Evolutionary conservation across 768 basidiomycete species (phyloP), one percentile per base, ranked within the genome.

Genomic region (Gloeostereum incarnatum): DNA sequence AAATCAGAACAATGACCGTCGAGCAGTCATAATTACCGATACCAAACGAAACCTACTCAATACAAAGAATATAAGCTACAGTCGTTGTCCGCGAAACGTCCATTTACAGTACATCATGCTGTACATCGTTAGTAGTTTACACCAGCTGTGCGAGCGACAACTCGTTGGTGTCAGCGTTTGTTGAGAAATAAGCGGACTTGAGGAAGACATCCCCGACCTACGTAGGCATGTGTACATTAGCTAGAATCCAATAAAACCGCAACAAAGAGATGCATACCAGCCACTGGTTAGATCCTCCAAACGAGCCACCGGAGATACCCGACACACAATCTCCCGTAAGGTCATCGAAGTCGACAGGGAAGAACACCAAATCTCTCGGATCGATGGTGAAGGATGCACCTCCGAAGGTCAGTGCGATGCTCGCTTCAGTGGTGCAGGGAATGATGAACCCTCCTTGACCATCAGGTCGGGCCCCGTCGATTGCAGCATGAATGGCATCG

Each of bases 241-340:
- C 35, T 29, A 36, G 16, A 27, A 17, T 27, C 21, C 16, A 36
- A n/a, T n/a, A n/a, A n/a, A n/a, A n/a, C n/a, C n/a, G n/a, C n/a
- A 39, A 17, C 36, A 21, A 20, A 17, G 32, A 33, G 6, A 26
- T 21, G 49, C 61, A 31, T 45, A 83, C 78, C 42, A 89, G 69
- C 83, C 81, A 87, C 47, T 80, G 69, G 3, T 60, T 69, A 9
- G 70, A 63, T 40, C 69, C 73, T 30, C 73, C 78, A 27, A 86
- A 59, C 31, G 68, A 54, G 3, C 81, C 80, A 8, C 77, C 60
- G 8, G 71, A 64, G 52, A 92, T 81, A 11, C 84, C 81, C 36
- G 81, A 82, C 8, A 72, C 47, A 53, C 89, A 92, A 45, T 71
- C 66, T 21, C 83, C 83, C 26, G 70, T 54, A 30, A 72, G 75